A percentile compares a stretch with the other conserved stretches of the same genome.
Evolutionary conservation across 2,329 filamentous ascomycete species (phyloP).

Genomic region (Whalleya microplaca): DNA sequence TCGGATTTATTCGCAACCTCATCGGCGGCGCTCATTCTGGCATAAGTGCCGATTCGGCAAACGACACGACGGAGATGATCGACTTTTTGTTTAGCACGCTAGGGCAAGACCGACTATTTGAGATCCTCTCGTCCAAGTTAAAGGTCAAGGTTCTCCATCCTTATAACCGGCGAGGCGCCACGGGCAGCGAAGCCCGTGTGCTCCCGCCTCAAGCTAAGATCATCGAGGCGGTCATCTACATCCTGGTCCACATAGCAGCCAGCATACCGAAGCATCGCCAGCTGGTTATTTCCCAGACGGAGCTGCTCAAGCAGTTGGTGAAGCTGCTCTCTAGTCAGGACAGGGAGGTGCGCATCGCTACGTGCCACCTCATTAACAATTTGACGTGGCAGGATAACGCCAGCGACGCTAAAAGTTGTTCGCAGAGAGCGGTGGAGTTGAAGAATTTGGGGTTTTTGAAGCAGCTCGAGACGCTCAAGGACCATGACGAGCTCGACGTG

Average conservation of each 20-base stretch:
- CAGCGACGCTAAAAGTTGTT: slow-evolving; percentile 66
- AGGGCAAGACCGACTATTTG: slow-evolving; percentile 77
- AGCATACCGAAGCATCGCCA: slow-evolving; percentile 78
- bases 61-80: slow-evolving; percentile 72
- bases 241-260: slow-evolving; percentile 87
- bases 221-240: slow-evolving; percentile 75
- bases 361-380: slow-evolving; percentile 86
- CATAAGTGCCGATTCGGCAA: slow-evolving; percentile 52
- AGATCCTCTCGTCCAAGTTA: slow-evolving; percentile 79
- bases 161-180: slow-evolving; percentile 47
- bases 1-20: slow-evolving; percentile 89
- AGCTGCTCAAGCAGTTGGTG: slow-evolving; percentile 73
- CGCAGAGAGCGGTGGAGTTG: slow-evolving; percentile 69
- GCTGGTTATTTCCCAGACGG: slow-evolving; percentile 74
- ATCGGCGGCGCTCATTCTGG: slow-evolving; percentile 65
- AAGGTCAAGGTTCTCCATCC: slow-evolving; percentile 61
- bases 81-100: slow-evolving; percentile 79
- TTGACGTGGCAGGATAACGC: slow-evolving; percentile 81
- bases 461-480: slow-evolving; percentile 63
- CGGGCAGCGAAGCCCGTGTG: slow-evolving; percentile 49
- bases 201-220: slow-evolving; percentile 69
- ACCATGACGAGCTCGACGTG: slow-evolving; percentile 80
- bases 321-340: slow-evolving; percentile 75
- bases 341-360: slow-evolving; percentile 73
- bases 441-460: slow-evolving; percentile 71